These are phyloP conservation scores for Dendrocalamus sinicus DNA, from an alignment of 176 grass and related monocot species.

Conservation along the genomic window DNA sequence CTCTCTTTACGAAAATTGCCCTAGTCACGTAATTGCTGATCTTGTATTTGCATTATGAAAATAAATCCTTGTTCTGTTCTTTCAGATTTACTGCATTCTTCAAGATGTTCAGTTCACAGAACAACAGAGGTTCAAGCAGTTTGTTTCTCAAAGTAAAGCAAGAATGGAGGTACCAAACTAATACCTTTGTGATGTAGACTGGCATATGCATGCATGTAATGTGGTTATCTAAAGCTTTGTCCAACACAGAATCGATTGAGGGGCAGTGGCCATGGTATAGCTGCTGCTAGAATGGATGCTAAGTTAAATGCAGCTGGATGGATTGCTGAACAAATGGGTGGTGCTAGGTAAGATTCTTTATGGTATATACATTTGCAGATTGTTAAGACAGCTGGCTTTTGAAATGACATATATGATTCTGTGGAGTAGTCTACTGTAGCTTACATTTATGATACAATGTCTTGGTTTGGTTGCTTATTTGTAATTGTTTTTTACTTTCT, in stretches of 20 bases:
- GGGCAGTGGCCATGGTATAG: conserved; percentile 95
- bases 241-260: conserved; percentile 83
- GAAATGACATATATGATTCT: conserved; percentile 16
- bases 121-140: conserved; percentile 95
- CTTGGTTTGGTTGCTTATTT: not conserved
- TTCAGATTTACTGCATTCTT: conserved; percentile 90
- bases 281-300: conserved; percentile 90
- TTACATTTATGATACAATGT: conserved; percentile 14
- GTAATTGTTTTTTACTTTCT: not conserved
- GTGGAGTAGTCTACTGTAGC: not conserved
- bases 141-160: conserved; percentile 98
- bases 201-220: conserved; percentile 36
- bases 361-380: conserved; percentile 21
- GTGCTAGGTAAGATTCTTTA: conserved; percentile 73
- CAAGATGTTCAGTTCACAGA: conserved; percentile 99
- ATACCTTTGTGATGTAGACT: conserved; percentile 16
- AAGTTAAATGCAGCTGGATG: conserved; percentile 95
- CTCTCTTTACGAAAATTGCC: not conserved
- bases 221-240: conserved; percentile 47
- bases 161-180: conserved; percentile 87
- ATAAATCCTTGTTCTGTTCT: conserved; percentile 32
- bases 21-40: conserved; percentile 6
- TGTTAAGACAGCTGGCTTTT: conserved; percentile 15
- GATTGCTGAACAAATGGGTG: conserved; percentile 96
- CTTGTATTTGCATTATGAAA: conserved; percentile 31